Base-by-base conservation (phyloP, 2,329 filamentous ascomycete species). In the Aspergillus fischeri region DNA sequence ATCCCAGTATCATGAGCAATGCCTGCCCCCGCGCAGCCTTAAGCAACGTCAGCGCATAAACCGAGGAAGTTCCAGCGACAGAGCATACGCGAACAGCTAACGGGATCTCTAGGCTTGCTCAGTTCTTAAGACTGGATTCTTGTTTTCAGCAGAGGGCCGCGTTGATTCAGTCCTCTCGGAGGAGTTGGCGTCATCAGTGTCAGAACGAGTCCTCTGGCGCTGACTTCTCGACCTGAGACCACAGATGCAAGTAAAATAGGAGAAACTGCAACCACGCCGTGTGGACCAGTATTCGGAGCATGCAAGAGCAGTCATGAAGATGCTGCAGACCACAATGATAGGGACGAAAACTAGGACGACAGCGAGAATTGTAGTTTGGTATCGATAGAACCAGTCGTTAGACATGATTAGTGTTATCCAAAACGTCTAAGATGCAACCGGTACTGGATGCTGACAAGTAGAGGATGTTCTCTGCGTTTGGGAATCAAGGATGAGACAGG, bases 281-380 rank as follows among this genome's bases (percentile, higher is more conserved):
- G 10, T 47, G 27, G 44, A 47, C 65, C 73, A 77, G 61, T 69
- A 72, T 42, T 73, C 71, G 7, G 74, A 72, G 57, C 73, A 76
- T 10, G 64, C 66, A 51, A 80, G 61, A 42, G 73, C 67, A n/a
- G 75, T 54, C 53, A 72, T 67, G 41, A 78, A 65, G 41, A 72
- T 63, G 54, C 66, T 66, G 42, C 77, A 70, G 49, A 80, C 71
- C 41, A 80, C 70, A 55, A 75, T 65, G 58, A 81, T 79, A 44
- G 79, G 78, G 54, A 81, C 74, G 49, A 80, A 66, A 56, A 80
- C 71, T 60, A 81, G 69, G 56, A 73, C 74, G 57, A 78, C 69
- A 63, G 80, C 65, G 61, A 77, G 73, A 63, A 73, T 67, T 55
- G 70, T 67, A 55, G 66, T 75, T 63, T 70, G 73, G 60, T 70